phyloP scores from a whole-genome alignment of 352 stramenopile species.

The Phytophthora idaei region DNA sequence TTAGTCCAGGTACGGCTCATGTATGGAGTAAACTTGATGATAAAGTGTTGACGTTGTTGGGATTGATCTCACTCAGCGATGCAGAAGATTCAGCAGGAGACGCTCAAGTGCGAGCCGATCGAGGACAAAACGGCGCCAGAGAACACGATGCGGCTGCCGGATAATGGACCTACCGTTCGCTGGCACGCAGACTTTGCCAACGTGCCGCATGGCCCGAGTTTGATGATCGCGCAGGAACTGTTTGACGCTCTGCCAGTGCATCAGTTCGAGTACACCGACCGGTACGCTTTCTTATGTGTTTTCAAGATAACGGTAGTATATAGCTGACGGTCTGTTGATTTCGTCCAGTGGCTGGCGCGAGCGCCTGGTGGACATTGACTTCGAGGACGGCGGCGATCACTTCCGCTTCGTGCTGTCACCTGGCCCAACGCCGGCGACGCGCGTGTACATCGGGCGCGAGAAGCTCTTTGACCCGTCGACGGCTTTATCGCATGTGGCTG shows the following conservation, averaged over 20 bases:
- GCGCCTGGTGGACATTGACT: constrained; percentile 93
- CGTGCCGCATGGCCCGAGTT: constrained; percentile 77
- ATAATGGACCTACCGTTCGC: constrained; percentile 55
- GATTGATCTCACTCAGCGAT: constrained; percentile 51
- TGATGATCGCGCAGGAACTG: constrained; percentile 95
- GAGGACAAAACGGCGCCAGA: constrained; percentile 31
- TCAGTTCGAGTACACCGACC: constrained; percentile 94
- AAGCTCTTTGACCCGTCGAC: constrained; percentile 75
- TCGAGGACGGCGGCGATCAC: constrained; percentile 79
- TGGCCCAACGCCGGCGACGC: constrained; percentile 88
- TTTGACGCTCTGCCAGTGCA: constrained; percentile 95
- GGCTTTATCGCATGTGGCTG: constrained; percentile 31
- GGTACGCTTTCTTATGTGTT: constrained; percentile 36
- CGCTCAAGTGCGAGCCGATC: constrained; percentile 59
- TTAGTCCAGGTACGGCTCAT: constrained; percentile 63
- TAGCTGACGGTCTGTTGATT: constrained; percentile 4
- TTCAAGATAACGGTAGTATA: neutral
- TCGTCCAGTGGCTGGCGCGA: constrained; percentile 90
- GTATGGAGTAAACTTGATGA: neutral
- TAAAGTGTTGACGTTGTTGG: constrained; percentile 13
- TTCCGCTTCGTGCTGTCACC: constrained; percentile 95
- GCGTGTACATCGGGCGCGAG: constrained; percentile 87
- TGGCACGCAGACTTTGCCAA: constrained; percentile 91
- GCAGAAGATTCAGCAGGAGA: constrained; percentile 90
- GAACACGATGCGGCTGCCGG: constrained; percentile 58